A percentile compares a stretch with the other conserved stretches of the same genome.
phyloP scores from a whole-genome alignment of 345 rosid species.

The Hevea brasiliensis region DNA sequence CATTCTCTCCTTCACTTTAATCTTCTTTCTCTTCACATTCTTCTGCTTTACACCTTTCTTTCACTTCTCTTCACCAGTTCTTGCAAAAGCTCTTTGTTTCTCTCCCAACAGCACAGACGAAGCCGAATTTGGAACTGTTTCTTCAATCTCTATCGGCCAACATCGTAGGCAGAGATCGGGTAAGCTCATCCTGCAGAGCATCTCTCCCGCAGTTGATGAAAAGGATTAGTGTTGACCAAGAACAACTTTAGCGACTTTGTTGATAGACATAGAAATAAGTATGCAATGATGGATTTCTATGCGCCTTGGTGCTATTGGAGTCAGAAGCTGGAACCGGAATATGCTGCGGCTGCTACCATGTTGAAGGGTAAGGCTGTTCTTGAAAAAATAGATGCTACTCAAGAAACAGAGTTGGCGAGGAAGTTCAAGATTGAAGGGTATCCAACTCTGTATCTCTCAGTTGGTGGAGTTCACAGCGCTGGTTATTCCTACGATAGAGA shows the following conservation, averaged over 20 bases:
- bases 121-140: no score
- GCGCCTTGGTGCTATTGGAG: conserved; percentile 26
- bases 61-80: not conserved
- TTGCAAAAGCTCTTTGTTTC: not conserved
- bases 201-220: not conserved
- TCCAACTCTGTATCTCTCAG: conserved; percentile 18
- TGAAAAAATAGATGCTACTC: not conserved
- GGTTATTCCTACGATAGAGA: no score
- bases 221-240: not conserved
- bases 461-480: not conserved
- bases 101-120: not conserved
- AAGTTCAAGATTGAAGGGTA: not conserved
- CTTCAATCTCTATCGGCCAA: not conserved
- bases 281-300: conserved; percentile 27
- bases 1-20: conserved; percentile 1
- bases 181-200: not conserved
- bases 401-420: not conserved
- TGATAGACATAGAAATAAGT: conserved; percentile 2
- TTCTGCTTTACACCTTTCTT: not conserved
- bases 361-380: conserved; percentile 8
- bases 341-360: conserved; percentile 30
- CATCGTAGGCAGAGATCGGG: not conserved
- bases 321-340: conserved; percentile 20
- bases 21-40: conserved; percentile 5
- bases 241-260: conserved; percentile 25